These are phyloP conservation scores for Hyaloscypha variabilis DNA, from an alignment of 495 filamentous ascomycete genomes.

Conservation along the genomic window DNA sequence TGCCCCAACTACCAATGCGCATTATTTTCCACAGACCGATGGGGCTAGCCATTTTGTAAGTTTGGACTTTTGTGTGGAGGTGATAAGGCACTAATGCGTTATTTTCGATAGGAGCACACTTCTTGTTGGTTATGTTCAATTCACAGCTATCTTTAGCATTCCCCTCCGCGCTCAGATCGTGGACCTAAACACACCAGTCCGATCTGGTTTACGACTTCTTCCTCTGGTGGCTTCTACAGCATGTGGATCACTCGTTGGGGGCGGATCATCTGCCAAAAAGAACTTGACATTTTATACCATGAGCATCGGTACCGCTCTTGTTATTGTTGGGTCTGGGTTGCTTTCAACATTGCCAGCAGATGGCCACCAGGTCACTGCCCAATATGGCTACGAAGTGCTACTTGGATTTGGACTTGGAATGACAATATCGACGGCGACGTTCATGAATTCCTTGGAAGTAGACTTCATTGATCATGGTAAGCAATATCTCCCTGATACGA, in stretches of 20 bases:
- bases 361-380: neutral
- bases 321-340: slow-evolving; percentile 53
- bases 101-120: slow-evolving; percentile 40
- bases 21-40: too few relatives aligned
- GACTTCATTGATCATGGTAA: too few relatives aligned
- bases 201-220: slow-evolving; percentile 59
- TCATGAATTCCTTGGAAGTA: too few relatives aligned
- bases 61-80: too few relatives aligned
- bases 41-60: too few relatives aligned
- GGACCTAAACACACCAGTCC: slow-evolving; percentile 44
- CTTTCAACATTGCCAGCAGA: slow-evolving; percentile 38
- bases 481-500: too few relatives aligned
- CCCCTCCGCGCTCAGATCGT: slow-evolving; percentile 63
- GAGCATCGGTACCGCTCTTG: slow-evolving; percentile 40
- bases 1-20: too few relatives aligned
- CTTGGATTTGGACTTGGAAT: slow-evolving; percentile 34
- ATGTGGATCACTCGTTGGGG: slow-evolving; percentile 52
- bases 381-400: slow-evolving; percentile 34
- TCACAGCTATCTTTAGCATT: slow-evolving; percentile 53
- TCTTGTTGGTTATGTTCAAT: slow-evolving; percentile 57
- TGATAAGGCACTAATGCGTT: too few relatives aligned
- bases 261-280: slow-evolving; percentile 43
- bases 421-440: neutral
- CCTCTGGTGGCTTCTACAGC: slow-evolving; percentile 54
- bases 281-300: slow-evolving; percentile 55